These are phyloP conservation scores for Nepenthes alata DNA, from an alignment of 179 eudicot genomes.

Conservation along the genomic window DNA sequence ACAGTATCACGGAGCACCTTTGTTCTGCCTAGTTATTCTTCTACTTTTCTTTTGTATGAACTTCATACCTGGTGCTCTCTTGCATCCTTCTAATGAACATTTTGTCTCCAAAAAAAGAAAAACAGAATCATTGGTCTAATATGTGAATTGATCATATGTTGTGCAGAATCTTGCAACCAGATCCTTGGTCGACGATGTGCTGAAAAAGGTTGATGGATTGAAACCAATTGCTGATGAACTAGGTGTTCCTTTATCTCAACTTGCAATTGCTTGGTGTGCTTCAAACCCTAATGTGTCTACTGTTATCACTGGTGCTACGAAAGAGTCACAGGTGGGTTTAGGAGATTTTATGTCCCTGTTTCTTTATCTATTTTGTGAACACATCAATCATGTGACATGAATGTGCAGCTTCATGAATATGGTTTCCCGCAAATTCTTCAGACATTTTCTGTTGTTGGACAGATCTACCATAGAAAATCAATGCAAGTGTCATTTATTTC, in stretches of 20 bases:
- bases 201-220: constrained; percentile 63
- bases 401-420: no score
- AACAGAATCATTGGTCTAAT: not conserved
- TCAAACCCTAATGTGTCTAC: constrained; percentile 91
- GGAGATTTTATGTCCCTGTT: not conserved
- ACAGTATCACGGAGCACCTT: no score
- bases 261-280: constrained; percentile 99
- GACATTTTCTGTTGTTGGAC: no score
- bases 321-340: constrained; percentile 56
- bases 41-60: no score
- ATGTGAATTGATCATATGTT: not conserved
- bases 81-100: not conserved
- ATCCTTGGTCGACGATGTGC: constrained; percentile 80
- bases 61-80: no score
- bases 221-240: constrained; percentile 88
- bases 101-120: not conserved
- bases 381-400: no score
- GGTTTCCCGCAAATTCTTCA: no score
- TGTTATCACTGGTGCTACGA: constrained; percentile 94
- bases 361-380: not conserved
- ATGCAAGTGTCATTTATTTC: no score
- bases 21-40: no score
- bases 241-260: constrained; percentile 74
- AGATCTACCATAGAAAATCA: no score
- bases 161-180: constrained; percentile 78